A percentile compares a stretch with the other conserved stretches of the same genome.
These are phyloP conservation scores for Canavalia ensiformis DNA, from an alignment of 306 rosid genomes.

Conservation along the genomic window DNA sequence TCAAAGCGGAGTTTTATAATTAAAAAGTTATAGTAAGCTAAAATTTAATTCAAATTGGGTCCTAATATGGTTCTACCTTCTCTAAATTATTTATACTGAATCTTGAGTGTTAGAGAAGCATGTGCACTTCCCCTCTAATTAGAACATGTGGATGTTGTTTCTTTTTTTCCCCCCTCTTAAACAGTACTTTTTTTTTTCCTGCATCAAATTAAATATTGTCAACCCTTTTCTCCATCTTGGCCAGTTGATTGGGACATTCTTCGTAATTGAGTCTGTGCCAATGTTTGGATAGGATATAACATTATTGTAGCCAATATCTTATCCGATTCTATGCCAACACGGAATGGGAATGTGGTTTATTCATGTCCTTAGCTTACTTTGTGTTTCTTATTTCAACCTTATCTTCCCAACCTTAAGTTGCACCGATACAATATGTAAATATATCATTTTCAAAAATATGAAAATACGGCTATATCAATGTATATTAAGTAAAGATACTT, in stretches of 20 bases:
- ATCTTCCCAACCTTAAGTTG: neutral
- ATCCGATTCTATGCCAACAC: constrained; percentile 36
- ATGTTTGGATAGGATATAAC: constrained; percentile 21
- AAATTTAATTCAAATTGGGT: neutral
- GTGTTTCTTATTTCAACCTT: constrained; percentile 29
- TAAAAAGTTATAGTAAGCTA: no score
- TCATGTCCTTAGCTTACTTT: constrained; percentile 20
- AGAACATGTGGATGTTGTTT: neutral
- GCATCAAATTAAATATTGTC: neutral
- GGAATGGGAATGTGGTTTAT: constrained; percentile 32
- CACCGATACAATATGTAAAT: no score
- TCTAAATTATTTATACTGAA: no score
- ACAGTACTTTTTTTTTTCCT: neutral
- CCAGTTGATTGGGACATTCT: constrained; percentile 37
- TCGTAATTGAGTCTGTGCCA: constrained; percentile 10
- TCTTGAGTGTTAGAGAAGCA: constrained; percentile 8
- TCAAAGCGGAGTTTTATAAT: no score
- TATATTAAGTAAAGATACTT: no score
- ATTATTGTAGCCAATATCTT: constrained; percentile 32
- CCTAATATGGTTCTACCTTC: neutral
- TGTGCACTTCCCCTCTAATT: constrained; percentile 16
- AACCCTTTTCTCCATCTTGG: neutral
- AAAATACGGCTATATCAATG: no score
- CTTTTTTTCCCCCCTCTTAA: neutral
- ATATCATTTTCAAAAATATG: no score